These are phyloP conservation scores for Metschnikowia anglica DNA, from an alignment of 805 yeast species.

Conservation along the genomic window DNA sequence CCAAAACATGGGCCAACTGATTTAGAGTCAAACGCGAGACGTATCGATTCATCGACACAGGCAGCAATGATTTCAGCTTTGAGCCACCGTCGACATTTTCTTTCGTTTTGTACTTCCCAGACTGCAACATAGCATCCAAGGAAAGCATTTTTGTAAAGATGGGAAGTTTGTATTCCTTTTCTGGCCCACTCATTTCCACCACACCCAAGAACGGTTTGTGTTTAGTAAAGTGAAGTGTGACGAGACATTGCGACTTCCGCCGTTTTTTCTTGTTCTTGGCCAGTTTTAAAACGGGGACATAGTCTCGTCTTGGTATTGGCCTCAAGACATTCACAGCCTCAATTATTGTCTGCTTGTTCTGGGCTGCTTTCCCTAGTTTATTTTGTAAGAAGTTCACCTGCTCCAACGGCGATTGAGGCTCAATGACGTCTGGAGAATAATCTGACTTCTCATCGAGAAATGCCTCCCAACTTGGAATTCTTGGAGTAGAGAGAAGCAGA, in stretches of 20 bases:
- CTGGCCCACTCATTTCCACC: conserved; percentile 13
- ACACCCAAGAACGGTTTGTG: conserved; percentile 8
- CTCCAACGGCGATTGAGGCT: conserved; percentile 2
- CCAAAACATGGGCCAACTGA: conserved; percentile 16
- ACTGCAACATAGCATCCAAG: conserved; percentile 3
- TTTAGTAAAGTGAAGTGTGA: conserved; percentile 6
- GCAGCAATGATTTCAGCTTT: not conserved
- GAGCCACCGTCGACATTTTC: not conserved
- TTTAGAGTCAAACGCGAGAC: conserved; percentile 17
- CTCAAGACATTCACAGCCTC: not conserved
- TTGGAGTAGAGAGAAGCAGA: conserved; percentile 7
- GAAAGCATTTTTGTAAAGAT: conserved; percentile 10
- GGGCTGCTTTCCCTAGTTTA: not conserved
- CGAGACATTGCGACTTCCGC: conserved; percentile 1
- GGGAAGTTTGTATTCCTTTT: conserved; percentile 15
- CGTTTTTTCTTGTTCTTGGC: too few species aligned
- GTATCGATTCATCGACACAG: conserved; percentile 8
- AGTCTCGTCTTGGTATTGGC: conserved; percentile 4
- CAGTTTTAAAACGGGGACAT: not conserved
- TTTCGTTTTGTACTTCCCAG: conserved; percentile 5
- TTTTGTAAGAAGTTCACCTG: not conserved
- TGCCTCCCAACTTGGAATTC: conserved; percentile 1
- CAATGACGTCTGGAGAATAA: not conserved
- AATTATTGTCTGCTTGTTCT: not conserved
- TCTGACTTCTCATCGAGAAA: not conserved